Conservation (phyloP, 805 yeast genomes). For the Pachysolen tannophilus region DNA sequence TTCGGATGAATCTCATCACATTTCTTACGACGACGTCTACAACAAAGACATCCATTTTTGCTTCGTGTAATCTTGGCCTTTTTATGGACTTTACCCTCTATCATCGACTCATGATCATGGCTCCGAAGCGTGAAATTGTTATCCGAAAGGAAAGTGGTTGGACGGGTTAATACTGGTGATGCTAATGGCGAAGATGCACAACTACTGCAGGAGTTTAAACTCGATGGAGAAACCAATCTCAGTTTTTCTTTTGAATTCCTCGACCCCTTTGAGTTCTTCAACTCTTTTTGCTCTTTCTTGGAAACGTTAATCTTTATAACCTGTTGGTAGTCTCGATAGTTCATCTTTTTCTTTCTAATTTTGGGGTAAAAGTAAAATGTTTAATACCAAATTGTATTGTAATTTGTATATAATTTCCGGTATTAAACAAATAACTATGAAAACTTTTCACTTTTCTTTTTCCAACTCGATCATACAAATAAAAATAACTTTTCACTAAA, state of each 20-base stretch:
- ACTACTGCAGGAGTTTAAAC: too few relatives aligned
- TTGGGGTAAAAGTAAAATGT: too few relatives aligned
- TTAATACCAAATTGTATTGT: too few relatives aligned
- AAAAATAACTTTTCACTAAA: too few relatives aligned
- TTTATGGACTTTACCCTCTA: conserved; percentile 75
- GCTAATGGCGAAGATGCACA: not conserved
- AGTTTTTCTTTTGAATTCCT: not conserved
- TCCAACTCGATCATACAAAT: too few relatives aligned
- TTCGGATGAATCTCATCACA: conserved; percentile 12
- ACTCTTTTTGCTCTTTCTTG: not conserved
- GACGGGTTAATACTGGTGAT: not conserved
- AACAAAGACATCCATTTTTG: conserved; percentile 9
- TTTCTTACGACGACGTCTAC: conserved; percentile 10
- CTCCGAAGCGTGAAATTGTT: conserved; percentile 71
- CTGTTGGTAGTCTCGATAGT: not conserved
- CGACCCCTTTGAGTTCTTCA: not conserved
- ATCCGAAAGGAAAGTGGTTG: not conserved
- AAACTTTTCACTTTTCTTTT: too few relatives aligned
- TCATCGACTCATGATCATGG: conserved; percentile 99
- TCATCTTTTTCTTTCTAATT: too few relatives aligned
- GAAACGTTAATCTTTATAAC: not conserved
- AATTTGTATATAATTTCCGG: too few relatives aligned
- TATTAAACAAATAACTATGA: too few relatives aligned
- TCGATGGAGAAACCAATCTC: not conserved
- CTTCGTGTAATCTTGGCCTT: conserved; percentile 9